Percentiles rank a stretch among this genome's conserved stretches.
phyloP scores from a whole-genome alignment of 192 early-diverging fungal species.

The Pilaira anomala region DNA sequence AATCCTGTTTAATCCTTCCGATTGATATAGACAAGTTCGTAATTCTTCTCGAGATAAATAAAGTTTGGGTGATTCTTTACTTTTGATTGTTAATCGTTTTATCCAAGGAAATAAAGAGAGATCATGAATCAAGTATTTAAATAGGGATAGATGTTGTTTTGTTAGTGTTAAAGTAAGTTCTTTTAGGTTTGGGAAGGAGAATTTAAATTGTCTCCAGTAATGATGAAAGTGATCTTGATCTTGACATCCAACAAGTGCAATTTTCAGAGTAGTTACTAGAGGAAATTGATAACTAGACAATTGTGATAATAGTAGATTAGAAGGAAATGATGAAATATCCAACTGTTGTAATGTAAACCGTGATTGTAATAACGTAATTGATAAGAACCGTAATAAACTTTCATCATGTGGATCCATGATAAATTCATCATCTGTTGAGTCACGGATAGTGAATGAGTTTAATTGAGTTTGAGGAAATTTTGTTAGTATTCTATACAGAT shows the following conservation, averaged over 20 bases:
- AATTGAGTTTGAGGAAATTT: constrained; percentile 1
- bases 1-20: constrained; percentile 14
- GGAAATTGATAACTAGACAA: neutral
- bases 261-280: neutral
- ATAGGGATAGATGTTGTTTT: neutral
- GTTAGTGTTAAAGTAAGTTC: constrained; percentile 4
- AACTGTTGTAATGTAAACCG: neutral
- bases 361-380: neutral
- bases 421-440: constrained; percentile 11
- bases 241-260: neutral
- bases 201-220: constrained; percentile 4
- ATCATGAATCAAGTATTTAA: neutral
- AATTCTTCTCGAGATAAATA: constrained; percentile 8
- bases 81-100: constrained; percentile 2
- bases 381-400: neutral
- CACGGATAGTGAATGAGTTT: constrained; percentile 8
- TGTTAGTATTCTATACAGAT: neutral
- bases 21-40: constrained; percentile 1
- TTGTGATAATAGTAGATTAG: neutral
- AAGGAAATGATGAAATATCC: constrained; percentile 9
- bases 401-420: neutral
- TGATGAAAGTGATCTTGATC: neutral
- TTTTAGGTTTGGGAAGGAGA: neutral
- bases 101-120: constrained; percentile 11
- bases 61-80: constrained; percentile 7